phyloP scores from a whole-genome alignment of 148 eudicot genomes.

The Nyssa sinensis region DNA sequence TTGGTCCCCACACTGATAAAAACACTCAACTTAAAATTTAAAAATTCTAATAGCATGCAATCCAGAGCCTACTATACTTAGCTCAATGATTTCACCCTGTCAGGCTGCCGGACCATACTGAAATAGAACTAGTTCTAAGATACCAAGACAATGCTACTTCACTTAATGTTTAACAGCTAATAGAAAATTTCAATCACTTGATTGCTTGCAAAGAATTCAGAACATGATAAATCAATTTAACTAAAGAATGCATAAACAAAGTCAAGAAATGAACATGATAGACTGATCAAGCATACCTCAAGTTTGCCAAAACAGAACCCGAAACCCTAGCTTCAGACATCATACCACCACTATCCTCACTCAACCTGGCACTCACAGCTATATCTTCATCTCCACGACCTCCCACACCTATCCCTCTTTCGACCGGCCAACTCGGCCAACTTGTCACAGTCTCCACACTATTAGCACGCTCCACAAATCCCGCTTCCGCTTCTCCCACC shows the following conservation, averaged over 20 bases:
- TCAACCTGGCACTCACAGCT: neutral
- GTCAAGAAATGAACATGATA: neutral
- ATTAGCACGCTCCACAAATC: conserved; percentile 17
- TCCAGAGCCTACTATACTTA: neutral
- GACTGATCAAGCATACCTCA: neutral
- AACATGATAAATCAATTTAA: neutral
- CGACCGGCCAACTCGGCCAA: conserved; percentile 29
- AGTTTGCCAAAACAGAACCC: neutral
- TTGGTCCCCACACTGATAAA: neutral
- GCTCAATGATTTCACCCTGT: too few species aligned
- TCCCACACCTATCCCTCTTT: conserved; percentile 13
- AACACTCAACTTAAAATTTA: neutral
- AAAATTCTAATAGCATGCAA: neutral
- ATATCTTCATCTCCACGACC: conserved; percentile 8
- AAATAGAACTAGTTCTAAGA: too few species aligned
- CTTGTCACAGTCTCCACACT: conserved; percentile 31
- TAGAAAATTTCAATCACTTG: neutral
- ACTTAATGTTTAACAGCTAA: neutral
- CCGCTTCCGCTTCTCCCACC: conserved; percentile 21
- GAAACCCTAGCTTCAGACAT: neutral
- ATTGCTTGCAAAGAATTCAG: neutral
- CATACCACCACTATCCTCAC: neutral
- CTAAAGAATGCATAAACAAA: neutral
- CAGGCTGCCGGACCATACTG: too few species aligned
- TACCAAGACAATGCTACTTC: neutral